Evolutionary conservation across 306 rosid species (phyloP).

Genomic region (Rosa rugosa): DNA sequence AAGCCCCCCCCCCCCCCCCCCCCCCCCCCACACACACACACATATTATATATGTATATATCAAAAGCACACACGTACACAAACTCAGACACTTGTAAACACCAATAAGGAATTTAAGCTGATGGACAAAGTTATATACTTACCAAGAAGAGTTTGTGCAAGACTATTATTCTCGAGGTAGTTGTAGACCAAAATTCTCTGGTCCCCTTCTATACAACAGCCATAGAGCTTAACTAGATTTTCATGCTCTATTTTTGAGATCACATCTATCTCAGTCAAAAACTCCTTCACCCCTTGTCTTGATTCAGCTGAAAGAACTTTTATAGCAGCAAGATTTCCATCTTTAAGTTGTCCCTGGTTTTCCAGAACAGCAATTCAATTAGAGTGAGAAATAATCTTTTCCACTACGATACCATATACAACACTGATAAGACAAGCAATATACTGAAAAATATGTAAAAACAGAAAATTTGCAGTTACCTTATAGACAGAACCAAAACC

Average conservation of each 20-base stretch:
- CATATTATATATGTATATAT: background rate
- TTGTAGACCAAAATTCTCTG: constrained; percentile 87
- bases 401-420: background rate
- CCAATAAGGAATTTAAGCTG: background rate
- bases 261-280: constrained; percentile 89
- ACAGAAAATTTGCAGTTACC: constrained; percentile 45
- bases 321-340: constrained; percentile 84
- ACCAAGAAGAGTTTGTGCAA: constrained; percentile 82
- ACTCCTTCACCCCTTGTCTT: constrained; percentile 86
- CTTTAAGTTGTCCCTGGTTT: constrained; percentile 79
- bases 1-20: too few species aligned
- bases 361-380: constrained; percentile 21
- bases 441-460: constrained; percentile 2
- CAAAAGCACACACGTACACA: background rate
- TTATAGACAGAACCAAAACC: constrained; percentile 95
- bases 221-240: constrained; percentile 86
- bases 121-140: constrained; percentile 23
- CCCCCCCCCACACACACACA: background rate
- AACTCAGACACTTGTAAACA: background rate
- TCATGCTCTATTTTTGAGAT: constrained; percentile 83
- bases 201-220: constrained; percentile 79
- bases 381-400: constrained; percentile 16
- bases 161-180: constrained; percentile 93
- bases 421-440: constrained; percentile 14
- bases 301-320: constrained; percentile 93